A percentile compares a stretch with the other conserved stretches of the same genome.
Conservation (phyloP, 106 monocot species). For the Iris macrosiphon region DNA sequence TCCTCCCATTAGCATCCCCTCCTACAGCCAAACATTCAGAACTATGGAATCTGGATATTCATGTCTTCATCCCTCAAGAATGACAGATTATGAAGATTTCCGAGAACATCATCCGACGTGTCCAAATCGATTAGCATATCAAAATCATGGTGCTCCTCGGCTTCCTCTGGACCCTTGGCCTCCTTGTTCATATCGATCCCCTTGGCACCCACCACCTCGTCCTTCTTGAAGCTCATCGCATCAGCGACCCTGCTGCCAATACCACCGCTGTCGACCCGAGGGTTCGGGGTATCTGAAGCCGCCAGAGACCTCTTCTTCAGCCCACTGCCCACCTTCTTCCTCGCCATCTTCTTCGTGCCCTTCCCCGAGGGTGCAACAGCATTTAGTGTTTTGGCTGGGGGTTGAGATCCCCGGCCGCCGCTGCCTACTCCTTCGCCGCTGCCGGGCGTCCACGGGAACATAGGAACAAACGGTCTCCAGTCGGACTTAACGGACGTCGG, state of each 20-base stretch:
- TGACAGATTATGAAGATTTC: slow-evolving; percentile 43
- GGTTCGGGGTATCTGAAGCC: neutral
- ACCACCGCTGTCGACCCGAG: neutral
- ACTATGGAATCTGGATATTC: slow-evolving; percentile 6
- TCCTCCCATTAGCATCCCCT: too few relatives aligned
- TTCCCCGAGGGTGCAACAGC: neutral
- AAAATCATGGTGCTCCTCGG: slow-evolving; percentile 1
- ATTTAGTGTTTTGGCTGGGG: neutral
- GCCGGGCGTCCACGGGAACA: slow-evolving; percentile 6
- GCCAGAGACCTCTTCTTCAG: neutral
- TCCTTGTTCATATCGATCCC: slow-evolving; percentile 15
- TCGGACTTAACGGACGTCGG: slow-evolving; percentile 5
- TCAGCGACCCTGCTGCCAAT: neutral
- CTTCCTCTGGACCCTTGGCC: slow-evolving; percentile 14
- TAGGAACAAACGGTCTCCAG: slow-evolving; percentile 41
- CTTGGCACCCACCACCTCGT: neutral
- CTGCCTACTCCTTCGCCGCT: slow-evolving; percentile 7
- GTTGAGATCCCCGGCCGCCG: neutral
- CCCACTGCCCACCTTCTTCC: slow-evolving; percentile 19
- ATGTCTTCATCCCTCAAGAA: slow-evolving; percentile 51
- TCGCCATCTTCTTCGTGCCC: slow-evolving; percentile 24
- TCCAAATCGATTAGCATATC: slow-evolving; percentile 27
- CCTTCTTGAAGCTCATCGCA: neutral
- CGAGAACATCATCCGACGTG: slow-evolving; percentile 38
- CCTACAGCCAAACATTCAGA: too few relatives aligned